Conservation (phyloP, 148 eudicot genomes). For the Cornus florida region DNA sequence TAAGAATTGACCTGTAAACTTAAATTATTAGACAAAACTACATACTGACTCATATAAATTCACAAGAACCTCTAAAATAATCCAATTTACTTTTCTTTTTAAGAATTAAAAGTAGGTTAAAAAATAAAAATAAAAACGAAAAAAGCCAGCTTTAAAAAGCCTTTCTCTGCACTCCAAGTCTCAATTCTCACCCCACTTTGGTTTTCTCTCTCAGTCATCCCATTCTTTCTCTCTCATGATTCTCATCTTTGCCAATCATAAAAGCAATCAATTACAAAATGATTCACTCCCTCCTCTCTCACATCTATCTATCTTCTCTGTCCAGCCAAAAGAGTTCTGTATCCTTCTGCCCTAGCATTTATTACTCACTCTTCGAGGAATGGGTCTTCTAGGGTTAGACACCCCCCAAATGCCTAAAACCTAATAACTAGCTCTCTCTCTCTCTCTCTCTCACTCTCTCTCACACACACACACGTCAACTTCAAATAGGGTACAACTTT, state of each 20-base stretch:
- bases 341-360: not conserved
- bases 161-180: not conserved
- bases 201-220: too few relatives aligned
- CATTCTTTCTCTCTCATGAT: not conserved
- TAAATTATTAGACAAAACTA: too few relatives aligned
- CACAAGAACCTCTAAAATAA: too few relatives aligned
- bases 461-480: not conserved
- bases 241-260: not conserved
- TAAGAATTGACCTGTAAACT: too few relatives aligned
- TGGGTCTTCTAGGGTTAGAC: conserved; percentile 1
- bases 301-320: not conserved
- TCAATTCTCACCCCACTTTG: too few relatives aligned
- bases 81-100: too few relatives aligned
- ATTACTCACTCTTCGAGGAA: not conserved
- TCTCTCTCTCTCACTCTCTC: not conserved
- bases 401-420: not conserved
- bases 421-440: not conserved
- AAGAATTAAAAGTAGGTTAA: too few relatives aligned
- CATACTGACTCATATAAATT: too few relatives aligned
- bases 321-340: not conserved
- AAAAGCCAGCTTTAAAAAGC: not conserved
- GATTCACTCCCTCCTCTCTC: not conserved
- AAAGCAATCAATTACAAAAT: conserved; percentile 1
- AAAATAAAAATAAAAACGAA: too few relatives aligned
- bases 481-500: not conserved